phyloP scores from a whole-genome alignment of 1,139 yeast species.

The Pichiaceae sp. region DNA sequence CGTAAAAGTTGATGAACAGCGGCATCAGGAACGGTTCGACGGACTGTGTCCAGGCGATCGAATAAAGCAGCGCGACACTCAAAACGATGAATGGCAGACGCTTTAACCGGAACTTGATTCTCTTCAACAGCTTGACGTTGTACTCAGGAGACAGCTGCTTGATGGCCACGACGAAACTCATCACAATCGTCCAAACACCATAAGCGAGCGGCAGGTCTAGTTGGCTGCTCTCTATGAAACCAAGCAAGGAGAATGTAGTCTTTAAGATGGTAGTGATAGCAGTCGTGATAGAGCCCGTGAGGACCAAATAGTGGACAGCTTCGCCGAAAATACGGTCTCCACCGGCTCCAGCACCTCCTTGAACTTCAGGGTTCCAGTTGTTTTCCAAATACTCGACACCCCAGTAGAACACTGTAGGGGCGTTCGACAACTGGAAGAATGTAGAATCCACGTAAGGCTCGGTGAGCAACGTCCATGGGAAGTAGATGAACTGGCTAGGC shows the following conservation, averaged over 20 bases:
- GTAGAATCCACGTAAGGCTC: constrained; percentile 67
- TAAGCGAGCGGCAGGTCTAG: constrained; percentile 25
- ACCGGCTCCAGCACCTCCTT: constrained; percentile 4
- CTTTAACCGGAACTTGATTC: constrained; percentile 63
- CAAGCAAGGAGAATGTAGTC: constrained; percentile 25
- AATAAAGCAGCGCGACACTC: constrained; percentile 35
- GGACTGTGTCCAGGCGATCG: constrained; percentile 28
- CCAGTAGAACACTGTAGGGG: constrained; percentile 41
- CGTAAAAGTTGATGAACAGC: constrained; percentile 59
- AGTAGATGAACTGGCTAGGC: constrained; percentile 49
- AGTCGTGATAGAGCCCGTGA: constrained; percentile 57
- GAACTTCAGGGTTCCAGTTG: constrained; percentile 32
- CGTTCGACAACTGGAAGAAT: constrained; percentile 39
- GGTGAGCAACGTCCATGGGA: constrained; percentile 74
- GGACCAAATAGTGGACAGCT: constrained; percentile 42
- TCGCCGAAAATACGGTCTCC: constrained; percentile 14
- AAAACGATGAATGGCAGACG: constrained; percentile 63
- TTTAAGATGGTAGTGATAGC: constrained; percentile 36
- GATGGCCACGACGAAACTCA: constrained; percentile 76
- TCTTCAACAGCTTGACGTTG: constrained; percentile 58
- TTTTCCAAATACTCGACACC: constrained; percentile 45
- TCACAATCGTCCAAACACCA: constrained; percentile 65
- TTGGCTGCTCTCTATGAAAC: constrained; percentile 34
- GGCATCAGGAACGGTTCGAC: constrained; percentile 50
- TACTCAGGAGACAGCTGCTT: constrained; percentile 90